A percentile compares a stretch with the other conserved stretches of the same genome.
Conservation (phyloP, 345 rosid genomes). For the Bretschneidera sinensis region DNA sequence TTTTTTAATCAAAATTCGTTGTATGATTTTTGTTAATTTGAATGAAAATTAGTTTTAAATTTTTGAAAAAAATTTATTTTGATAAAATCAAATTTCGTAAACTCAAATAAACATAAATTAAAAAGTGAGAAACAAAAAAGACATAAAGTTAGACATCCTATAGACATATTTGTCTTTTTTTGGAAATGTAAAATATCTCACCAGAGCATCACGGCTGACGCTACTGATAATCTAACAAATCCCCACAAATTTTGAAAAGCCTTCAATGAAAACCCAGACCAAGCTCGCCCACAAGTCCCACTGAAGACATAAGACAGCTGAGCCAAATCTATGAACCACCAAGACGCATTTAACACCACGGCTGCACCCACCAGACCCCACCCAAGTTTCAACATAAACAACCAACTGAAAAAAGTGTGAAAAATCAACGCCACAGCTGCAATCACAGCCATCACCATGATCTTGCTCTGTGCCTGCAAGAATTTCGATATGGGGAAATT, state of each 20-base stretch:
- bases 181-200: conserved; percentile 22
- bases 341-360: conserved; percentile 46
- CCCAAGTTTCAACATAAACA: conserved; percentile 50
- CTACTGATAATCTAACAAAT: conserved; percentile 56
- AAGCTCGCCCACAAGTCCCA: conserved; percentile 58
- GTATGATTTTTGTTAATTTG: no score
- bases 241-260: conserved; percentile 62
- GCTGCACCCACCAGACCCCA: conserved; percentile 76
- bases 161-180: no score
- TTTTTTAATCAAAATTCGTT: no score
- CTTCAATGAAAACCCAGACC: conserved; percentile 67
- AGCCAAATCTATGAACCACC: conserved; percentile 49
- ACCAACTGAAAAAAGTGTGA: conserved; percentile 58
- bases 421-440: conserved; percentile 39
- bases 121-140: no score
- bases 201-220: conserved; percentile 82
- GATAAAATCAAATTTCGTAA: no score
- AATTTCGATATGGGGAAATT: conserved; percentile 74
- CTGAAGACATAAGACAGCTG: conserved; percentile 48
- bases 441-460: conserved; percentile 65
- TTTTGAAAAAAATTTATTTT: no score
- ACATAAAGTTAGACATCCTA: no score
- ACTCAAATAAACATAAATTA: no score
- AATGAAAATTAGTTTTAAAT: no score
- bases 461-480: conserved; percentile 72